These are phyloP conservation scores for Malassezia obtusa DNA, from an alignment of 1,284 basidiomycete species.

Conservation along the genomic window DNA sequence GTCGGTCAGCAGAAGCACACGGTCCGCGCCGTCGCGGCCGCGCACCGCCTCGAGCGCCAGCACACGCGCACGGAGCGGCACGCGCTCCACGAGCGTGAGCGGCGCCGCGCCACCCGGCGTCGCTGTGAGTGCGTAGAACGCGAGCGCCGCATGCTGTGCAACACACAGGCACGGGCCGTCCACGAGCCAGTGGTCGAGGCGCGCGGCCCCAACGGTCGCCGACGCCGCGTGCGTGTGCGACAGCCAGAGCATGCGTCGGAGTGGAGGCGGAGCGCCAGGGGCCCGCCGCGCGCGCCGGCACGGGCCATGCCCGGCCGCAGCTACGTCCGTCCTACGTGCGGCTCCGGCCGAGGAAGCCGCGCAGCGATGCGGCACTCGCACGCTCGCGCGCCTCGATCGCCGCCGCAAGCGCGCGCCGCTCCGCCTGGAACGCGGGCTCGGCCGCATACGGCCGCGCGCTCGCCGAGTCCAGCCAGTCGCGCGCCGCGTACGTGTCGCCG, in stretches of 20 bases:
- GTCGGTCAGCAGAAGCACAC: constrained; percentile 9
- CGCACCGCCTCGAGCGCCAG: constrained; percentile 7
- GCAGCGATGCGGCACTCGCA: not conserved
- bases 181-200: constrained; percentile 6
- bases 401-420: not conserved
- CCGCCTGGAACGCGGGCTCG: not conserved
- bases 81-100: not conserved
- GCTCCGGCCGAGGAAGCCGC: constrained; percentile 7
- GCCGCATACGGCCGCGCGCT: not conserved
- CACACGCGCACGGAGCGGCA: constrained; percentile 9
- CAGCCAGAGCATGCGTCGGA: constrained; percentile 15
- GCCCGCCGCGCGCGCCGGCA: too few relatives aligned
- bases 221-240: not conserved
- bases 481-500: constrained; percentile 8
- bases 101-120: not conserved
- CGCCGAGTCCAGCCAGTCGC: constrained; percentile 2
- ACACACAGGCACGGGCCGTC: constrained; percentile 7
- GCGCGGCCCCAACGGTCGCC: not conserved
- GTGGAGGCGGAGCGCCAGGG: not conserved
- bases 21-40: not conserved
- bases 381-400: constrained; percentile 4
- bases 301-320: not conserved
- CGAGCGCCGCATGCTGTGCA: constrained; percentile 1
- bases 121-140: not conserved
- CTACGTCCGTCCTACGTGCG: not conserved